Base-by-base conservation (phyloP, 768 basidiomycete species). In the Leccinum arenicola region DNA sequence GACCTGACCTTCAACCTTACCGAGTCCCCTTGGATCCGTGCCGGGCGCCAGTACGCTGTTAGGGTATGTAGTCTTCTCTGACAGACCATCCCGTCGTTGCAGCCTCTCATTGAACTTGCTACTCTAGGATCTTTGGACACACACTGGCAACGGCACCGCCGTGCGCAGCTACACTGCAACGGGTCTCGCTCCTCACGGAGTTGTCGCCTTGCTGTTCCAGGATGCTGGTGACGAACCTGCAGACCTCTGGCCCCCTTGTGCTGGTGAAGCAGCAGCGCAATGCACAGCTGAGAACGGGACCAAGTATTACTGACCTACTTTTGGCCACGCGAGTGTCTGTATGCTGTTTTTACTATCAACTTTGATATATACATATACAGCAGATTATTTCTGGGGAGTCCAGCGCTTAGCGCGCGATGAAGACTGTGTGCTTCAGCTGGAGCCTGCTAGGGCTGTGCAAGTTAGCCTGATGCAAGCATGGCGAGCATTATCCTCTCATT, bases 151-250 rank as follows among this genome's bases (percentile, higher is more conserved):
- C 60, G 86, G 85, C 4, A 88, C 84, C 0, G 83, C 83, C 3
- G 76, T 86, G 35, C 80, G 87, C 6, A 82, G 76, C 66, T 80
- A 86, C 64, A 73, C 70, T 2, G 78, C 77, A 2, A 56, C 65
- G 3, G 69, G 65, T n/a, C 81, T 89, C 4, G 82, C 84, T 7
- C 66, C 84, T 4, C 88, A 89, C 62, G 85, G 87, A 3, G 86
- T 88, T 38, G 81, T 81, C 21, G 88, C 86, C 21, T 70, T 89
- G 4, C 70, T 89, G 40, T 68, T 89, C 60, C 80, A 78, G 52
- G 88, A 90, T 62, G 84, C 81, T 10, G 87, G 88, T 6, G 77
- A 88, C 54, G 88, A 89, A 69, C 87, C 88, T n/a, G 73, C 62
- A 36, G 85, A 81, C 11, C 75, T 81, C 2, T 72, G 72, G 59